Base-by-base conservation (phyloP, 495 filamentous ascomycete genomes). In the Aspergillus coremiiformis region DNA sequence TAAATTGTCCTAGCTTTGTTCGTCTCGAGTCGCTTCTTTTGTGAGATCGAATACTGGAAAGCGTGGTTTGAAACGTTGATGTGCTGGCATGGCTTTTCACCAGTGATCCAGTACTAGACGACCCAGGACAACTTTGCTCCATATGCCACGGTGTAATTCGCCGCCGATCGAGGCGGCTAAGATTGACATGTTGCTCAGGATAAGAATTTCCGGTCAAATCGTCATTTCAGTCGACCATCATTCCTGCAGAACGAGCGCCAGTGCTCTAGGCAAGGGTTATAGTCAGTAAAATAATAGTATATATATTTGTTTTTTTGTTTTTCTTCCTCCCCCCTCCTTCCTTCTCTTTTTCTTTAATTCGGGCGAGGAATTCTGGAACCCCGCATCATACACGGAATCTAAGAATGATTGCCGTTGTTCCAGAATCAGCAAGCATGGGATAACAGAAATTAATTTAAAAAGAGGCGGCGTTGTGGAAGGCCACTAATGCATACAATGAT, bases 81-180 rank as follows among this genome's bases (percentile, higher is more conserved):
- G 90, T 82, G 90, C 77, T 96, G 90, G 90, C 90, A 85, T 84
- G 70, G 75, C 76, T 87, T 78, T 73, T 82, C 80, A 77, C 90
- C 89, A 93, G 84, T 87, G 53, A 55, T 55, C 55, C 54, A 49
- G 46, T 49, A 37, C 51, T 46, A 68, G 68, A 78, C 77, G 76
- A 75, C 77, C 76, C 75, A 74, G 67, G 72, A 78, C 72, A 74
- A 79, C 78, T 77, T 80, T 78, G 70, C 72, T 74, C 54, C 55
- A 61, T 66, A 69, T 66, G 67, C 66, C 58, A 66, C 57, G 58
- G 60, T 58, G 53, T 57, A 61, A 64, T 60, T 56, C 58, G 61
- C 54, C 60, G 66, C 60, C 62, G 66, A 69, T 68, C 70, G 50
- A 69, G 61, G 56, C 49, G 58, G 55, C 56, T 59, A 56, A 58